Evolutionary conservation across 345 rosid genomes (phyloP).

Genomic region (Rhodomyrtus tomentosa): DNA sequence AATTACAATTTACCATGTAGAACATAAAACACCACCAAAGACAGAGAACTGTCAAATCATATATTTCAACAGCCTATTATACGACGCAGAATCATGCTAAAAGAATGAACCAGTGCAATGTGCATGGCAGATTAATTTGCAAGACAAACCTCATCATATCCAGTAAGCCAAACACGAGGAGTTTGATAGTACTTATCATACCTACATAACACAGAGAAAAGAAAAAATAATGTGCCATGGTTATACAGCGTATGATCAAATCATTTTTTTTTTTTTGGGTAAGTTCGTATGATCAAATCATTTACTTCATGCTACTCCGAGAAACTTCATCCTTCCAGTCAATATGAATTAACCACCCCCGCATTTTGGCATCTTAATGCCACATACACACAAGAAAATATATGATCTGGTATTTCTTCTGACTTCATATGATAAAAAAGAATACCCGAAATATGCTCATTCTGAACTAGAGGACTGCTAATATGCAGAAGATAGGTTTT

Average conservation of each 20-base stretch:
- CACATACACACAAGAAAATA: neutral
- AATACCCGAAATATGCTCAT: neutral
- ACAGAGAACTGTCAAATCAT: neutral
- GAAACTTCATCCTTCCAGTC: neutral
- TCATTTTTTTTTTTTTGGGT: no score
- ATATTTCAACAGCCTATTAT: neutral
- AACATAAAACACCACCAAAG: neutral
- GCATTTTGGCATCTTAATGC: neutral
- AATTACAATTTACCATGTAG: neutral
- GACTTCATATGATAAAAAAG: neutral
- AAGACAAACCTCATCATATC: constrained; percentile 72
- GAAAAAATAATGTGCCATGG: neutral
- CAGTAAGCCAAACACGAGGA: constrained; percentile 93
- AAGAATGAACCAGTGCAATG: neutral
- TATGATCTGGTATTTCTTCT: neutral
- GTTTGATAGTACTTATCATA: constrained; percentile 91
- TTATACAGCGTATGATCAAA: neutral
- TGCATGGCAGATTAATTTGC: neutral
- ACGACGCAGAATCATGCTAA: neutral
- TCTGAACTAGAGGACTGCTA: neutral
- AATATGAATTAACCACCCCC: neutral
- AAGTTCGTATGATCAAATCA: neutral
- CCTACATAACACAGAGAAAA: constrained; percentile 25
- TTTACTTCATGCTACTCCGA: neutral
- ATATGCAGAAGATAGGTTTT: neutral